These are phyloP conservation scores for Plantago lanceolata DNA, from an alignment of 305 asterid species.

Conservation along the genomic window DNA sequence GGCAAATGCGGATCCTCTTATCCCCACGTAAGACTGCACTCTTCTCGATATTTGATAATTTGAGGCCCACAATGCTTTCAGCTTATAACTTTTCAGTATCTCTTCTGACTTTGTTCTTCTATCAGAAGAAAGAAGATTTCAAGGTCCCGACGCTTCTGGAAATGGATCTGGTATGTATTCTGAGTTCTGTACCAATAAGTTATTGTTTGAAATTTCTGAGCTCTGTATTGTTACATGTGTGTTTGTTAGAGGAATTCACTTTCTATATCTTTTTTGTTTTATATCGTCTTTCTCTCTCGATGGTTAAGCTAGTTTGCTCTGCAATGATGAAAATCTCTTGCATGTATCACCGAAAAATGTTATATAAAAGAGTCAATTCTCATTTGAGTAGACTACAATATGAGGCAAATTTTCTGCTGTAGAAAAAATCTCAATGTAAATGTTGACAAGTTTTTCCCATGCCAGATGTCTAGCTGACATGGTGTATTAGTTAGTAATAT, in stretches of 20 bases:
- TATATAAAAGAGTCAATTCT: too few species aligned
- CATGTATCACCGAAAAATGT: too few species aligned
- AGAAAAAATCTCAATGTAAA: background rate
- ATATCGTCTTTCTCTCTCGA: background rate
- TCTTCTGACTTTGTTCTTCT: background rate
- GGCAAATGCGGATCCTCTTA: constrained; percentile 63
- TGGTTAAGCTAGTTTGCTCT: too few species aligned
- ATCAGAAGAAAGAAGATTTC: constrained; percentile 50
- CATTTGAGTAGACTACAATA: too few species aligned
- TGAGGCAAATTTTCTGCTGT: background rate
- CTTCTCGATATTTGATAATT: constrained; percentile 4
- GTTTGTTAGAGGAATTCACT: background rate
- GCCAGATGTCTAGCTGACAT: too few species aligned
- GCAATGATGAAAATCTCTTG: too few species aligned
- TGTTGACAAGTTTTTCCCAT: background rate
- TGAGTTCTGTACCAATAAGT: background rate
- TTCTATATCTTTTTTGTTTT: background rate
- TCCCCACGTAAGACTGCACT: constrained; percentile 55
- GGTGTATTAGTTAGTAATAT: too few species aligned
- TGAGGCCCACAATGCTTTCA: constrained; percentile 3
- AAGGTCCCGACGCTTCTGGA: constrained; percentile 66
- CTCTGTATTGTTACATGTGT: background rate
- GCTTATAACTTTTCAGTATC: constrained; percentile 9
- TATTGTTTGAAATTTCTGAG: background rate
- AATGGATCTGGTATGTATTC: constrained; percentile 68